Evolutionary conservation across 2,329 filamentous ascomycete species (phyloP).

Genomic region (Blastomyces parvus): DNA sequence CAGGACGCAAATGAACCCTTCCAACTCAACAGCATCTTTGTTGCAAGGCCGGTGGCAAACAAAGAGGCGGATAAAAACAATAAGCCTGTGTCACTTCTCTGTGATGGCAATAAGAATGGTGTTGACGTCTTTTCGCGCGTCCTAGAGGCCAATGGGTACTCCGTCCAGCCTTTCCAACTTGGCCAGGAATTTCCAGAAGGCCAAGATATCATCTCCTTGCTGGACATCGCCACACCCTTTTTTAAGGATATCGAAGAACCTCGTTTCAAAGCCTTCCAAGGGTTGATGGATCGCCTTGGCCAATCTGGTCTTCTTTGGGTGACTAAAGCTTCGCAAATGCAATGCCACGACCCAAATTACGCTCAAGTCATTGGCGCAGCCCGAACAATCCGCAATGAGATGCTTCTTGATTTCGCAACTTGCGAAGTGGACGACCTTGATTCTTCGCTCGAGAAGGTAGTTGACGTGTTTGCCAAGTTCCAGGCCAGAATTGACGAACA

Average conservation of each 20-base stretch:
- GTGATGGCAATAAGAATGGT: neutral
- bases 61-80: neutral
- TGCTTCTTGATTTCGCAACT: slow-evolving; percentile 8
- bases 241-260: slow-evolving; percentile 1
- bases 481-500: slow-evolving; percentile 1
- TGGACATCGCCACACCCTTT: slow-evolving; percentile 10
- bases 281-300: neutral
- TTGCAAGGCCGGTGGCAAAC: neutral
- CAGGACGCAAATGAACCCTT: neutral
- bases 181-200: slow-evolving; percentile 21
- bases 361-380: slow-evolving; percentile 5
- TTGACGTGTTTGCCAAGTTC: slow-evolving; percentile 9
- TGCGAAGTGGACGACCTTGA: slow-evolving; percentile 9
- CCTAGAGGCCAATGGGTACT: slow-evolving; percentile 7
- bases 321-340: slow-evolving; percentile 8
- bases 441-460: slow-evolving; percentile 1
- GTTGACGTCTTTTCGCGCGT: neutral
- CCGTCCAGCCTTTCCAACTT: slow-evolving; percentile 21
- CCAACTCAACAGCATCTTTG: neutral
- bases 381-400: slow-evolving; percentile 9
- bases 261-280: slow-evolving; percentile 7
- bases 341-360: slow-evolving; percentile 5
- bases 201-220: slow-evolving; percentile 9
- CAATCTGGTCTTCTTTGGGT: slow-evolving; percentile 10
- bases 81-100: neutral